Evolutionary conservation across 768 basidiomycete genomes (phyloP).

Genomic region (Serendipita indica): DNA sequence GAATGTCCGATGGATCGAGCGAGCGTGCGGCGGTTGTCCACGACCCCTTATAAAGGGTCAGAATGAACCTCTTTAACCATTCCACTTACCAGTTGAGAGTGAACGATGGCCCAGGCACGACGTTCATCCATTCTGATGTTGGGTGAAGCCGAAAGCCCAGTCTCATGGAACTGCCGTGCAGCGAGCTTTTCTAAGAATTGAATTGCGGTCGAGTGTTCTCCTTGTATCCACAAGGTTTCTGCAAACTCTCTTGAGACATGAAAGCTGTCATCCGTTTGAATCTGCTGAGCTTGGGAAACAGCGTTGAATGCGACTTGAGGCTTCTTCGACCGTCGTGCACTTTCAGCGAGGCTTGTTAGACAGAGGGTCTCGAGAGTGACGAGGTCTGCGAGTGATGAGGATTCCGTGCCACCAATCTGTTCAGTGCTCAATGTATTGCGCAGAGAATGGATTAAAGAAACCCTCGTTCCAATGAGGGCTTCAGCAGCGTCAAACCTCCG

Average conservation of each 20-base stretch:
- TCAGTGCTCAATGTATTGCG: conserved; percentile 55
- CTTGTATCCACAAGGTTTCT: conserved; percentile 75
- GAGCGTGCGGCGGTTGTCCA: conserved; percentile 84
- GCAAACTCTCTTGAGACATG: conserved; percentile 70
- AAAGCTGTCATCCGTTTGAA: conserved; percentile 32
- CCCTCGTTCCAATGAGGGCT: conserved; percentile 61
- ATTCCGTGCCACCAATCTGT: conserved; percentile 56
- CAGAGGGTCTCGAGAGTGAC: conserved; percentile 50
- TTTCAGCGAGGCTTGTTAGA: conserved; percentile 53
- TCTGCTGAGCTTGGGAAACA: conserved; percentile 53
- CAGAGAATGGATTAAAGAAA: conserved; percentile 62
- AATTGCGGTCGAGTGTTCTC: conserved; percentile 73
- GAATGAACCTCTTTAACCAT: no score
- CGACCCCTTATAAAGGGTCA: conserved; percentile 42
- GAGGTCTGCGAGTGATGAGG: conserved; percentile 37
- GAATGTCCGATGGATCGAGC: conserved; percentile 60
- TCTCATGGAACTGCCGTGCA: conserved; percentile 8
- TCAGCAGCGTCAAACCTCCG: conserved; percentile 62
- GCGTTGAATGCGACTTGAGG: conserved; percentile 79
- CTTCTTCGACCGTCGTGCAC: conserved; percentile 52
- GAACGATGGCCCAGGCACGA: conserved; percentile 15
- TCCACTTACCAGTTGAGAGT: conserved; percentile 53
- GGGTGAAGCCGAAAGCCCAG: neutral
- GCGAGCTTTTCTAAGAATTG: conserved; percentile 40
- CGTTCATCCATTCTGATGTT: neutral